Evolutionary conservation across 1,284 basidiomycete genomes (phyloP).

Genomic region (Coriolopsis trogii): DNA sequence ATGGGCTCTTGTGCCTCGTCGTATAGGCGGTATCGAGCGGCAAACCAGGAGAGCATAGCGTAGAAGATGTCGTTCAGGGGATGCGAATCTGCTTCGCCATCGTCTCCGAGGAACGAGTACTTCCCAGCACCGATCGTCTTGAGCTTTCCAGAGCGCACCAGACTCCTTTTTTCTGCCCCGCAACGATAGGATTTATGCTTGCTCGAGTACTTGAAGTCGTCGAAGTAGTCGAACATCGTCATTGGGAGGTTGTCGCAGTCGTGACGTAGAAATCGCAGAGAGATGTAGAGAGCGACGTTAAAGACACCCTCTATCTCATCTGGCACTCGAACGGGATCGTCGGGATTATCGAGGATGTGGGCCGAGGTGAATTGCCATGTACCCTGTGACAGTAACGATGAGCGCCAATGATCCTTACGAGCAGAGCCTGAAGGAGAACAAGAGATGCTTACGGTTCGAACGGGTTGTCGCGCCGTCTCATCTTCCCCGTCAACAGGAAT

Average conservation of each 20-base stretch:
- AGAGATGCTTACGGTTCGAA: not conserved
- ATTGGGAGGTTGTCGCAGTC: not conserved
- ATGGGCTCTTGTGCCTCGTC: not conserved
- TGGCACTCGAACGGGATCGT: not conserved
- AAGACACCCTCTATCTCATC: not conserved
- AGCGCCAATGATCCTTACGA: not conserved
- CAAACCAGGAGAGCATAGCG: not conserved
- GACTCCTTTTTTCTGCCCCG: not conserved
- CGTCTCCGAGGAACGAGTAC: not conserved
- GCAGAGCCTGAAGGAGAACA: not conserved
- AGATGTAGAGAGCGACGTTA: not conserved
- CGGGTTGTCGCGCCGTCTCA: not conserved
- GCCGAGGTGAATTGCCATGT: not conserved
- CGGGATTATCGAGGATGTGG: not conserved
- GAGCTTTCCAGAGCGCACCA: too few species aligned
- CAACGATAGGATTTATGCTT: not conserved
- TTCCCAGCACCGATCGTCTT: too few species aligned
- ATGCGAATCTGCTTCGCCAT: not conserved
- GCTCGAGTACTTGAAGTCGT: not conserved
- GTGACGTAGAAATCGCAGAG: not conserved
- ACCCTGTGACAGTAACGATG: not conserved
- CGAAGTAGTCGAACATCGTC: conserved; percentile 5
- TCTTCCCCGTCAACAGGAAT: not conserved
- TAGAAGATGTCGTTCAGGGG: conserved; percentile 1
- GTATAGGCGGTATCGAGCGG: conserved; percentile 1